Evolutionary conservation across 345 rosid species (phyloP), one percentile per base, ranked within the genome.

Genomic region (Aethionema arabicum): DNA sequence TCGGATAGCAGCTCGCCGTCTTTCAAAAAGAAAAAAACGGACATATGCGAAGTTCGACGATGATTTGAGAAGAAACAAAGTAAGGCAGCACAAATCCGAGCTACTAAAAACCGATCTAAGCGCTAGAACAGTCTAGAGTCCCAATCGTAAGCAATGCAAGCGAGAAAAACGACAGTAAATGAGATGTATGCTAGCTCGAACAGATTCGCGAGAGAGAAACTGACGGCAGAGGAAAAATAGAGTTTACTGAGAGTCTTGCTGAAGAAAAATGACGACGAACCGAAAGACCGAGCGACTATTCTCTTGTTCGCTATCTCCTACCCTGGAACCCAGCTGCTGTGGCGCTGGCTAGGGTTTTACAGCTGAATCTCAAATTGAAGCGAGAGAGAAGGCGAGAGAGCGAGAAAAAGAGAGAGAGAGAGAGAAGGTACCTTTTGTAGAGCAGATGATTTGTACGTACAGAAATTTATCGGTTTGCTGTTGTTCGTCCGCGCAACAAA

Each of bases 291-390:
- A 48, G 21, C 39, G 60, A 50, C 0, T 55, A 53, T 37, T 27
- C 12, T 43, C 35, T 32, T 39, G 37, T 12, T 60, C 52, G 59
- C 21, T 44, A 44, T 69, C 43, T 38, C 67, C 11, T 31, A 15
- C 43, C 7, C 16, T 49, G 52, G 53, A 33, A 50, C 33, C 40
- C 63, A 39, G 53, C 69, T 69, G 62, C 50, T 69, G 53, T 54
- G 63, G 57, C 44, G 16, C 45, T 57, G 4, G 35, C 50, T 70
- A 64, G 75, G 75, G 74, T 70, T 63, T 70, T 70, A 70, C 49
- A 64, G 70, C 54, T 51, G 75, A 70, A 64, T 70, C 69, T 63
- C 63, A 11, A 56, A 46, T 11, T 56, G 44, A 40, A 48, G 57
- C 50, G 62, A 55, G 60, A 43, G 66, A 40, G 45, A 60, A 10